These are phyloP conservation scores for Arachis hypogaea DNA, from an alignment of 306 rosid genomes.

Conservation along the genomic window DNA sequence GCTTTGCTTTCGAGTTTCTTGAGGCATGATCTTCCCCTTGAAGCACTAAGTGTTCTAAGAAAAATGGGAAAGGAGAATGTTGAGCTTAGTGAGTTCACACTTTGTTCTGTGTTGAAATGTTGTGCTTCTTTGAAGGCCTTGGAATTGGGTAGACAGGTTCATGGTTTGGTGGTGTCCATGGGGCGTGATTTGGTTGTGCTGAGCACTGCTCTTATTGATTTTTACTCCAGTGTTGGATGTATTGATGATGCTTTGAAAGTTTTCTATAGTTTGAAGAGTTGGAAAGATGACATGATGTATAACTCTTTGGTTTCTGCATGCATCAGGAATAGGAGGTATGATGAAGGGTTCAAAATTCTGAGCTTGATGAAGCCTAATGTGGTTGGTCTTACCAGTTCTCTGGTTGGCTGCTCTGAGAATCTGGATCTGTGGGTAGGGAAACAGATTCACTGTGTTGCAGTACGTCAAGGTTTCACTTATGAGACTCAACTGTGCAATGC, in stretches of 20 bases:
- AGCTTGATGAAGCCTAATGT: constrained; percentile 57
- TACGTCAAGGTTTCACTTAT: constrained; percentile 52
- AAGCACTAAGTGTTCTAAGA: constrained; percentile 52
- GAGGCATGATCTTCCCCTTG: constrained; percentile 47
- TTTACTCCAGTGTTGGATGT: constrained; percentile 54
- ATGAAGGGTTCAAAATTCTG: constrained; percentile 53
- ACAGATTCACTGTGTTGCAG: constrained; percentile 63
- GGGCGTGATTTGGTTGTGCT: constrained; percentile 65
- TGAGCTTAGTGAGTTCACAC: constrained; percentile 55
- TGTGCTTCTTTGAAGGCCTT: constrained; percentile 59
- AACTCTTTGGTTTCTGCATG: constrained; percentile 69
- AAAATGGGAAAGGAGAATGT: constrained; percentile 59
- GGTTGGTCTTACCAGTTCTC: constrained; percentile 58
- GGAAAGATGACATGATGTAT: constrained; percentile 52
- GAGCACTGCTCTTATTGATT: constrained; percentile 69
- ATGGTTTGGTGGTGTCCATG: constrained; percentile 63
- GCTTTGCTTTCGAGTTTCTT: constrained; percentile 52
- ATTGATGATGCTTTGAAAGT: constrained; percentile 57
- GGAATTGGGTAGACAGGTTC: constrained; percentile 65
- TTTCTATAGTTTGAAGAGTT: constrained; percentile 45
- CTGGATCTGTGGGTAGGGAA: constrained; percentile 58
- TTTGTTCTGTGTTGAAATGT: constrained; percentile 67
- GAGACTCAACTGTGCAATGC: constrained; percentile 61
- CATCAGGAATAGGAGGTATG: constrained; percentile 47
- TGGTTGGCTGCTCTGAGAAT: constrained; percentile 68